These are phyloP conservation scores for Scheffersomyces ergatensis DNA, from an alignment of 805 yeast species.

Conservation along the genomic window DNA sequence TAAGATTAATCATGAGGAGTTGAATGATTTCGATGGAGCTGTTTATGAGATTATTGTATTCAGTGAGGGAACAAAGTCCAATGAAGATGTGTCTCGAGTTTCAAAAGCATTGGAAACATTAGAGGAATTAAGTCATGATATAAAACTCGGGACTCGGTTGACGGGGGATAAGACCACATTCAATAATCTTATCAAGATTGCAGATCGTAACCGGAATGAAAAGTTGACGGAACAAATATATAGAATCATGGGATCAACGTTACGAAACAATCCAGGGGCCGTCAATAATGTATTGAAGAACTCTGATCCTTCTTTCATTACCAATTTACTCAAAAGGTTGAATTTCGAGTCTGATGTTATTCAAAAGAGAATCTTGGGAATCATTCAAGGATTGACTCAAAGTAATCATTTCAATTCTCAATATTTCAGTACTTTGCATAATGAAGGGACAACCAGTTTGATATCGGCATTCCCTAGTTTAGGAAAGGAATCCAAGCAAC, in stretches of 20 bases:
- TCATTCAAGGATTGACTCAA: conserved; percentile 46
- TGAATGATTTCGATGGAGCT: conserved; percentile 17
- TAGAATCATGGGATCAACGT: conserved; percentile 61
- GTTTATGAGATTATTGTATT: conserved; percentile 8
- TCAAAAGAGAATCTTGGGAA: conserved; percentile 50
- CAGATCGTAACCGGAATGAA: conserved; percentile 6
- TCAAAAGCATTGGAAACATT: conserved; percentile 39
- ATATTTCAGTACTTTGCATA: conserved; percentile 19
- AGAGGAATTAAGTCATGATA: conserved; percentile 64
- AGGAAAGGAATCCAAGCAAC: conserved; percentile 26
- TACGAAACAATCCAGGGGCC: conserved; percentile 75
- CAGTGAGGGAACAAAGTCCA: conserved; percentile 6
- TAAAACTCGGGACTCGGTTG: conserved; percentile 53
- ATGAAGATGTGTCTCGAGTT: conserved; percentile 16
- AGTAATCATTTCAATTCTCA: conserved; percentile 28
- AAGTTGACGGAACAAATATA: conserved; percentile 49
- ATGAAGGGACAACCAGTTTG: conserved; percentile 20
- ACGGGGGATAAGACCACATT: conserved; percentile 37
- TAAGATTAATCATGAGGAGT: conserved; percentile 12
- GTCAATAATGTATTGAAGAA: conserved; percentile 30
- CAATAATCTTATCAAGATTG: conserved; percentile 23
- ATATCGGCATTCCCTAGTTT: conserved; percentile 24
- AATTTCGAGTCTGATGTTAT: conserved; percentile 24
- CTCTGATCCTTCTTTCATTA: conserved; percentile 15
- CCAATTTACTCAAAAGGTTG: conserved; percentile 19